Evolutionary conservation across 2,329 filamentous ascomycete species (phyloP), one percentile per base, ranked within the genome.

Genomic region (Alternaria conjuncta): DNA sequence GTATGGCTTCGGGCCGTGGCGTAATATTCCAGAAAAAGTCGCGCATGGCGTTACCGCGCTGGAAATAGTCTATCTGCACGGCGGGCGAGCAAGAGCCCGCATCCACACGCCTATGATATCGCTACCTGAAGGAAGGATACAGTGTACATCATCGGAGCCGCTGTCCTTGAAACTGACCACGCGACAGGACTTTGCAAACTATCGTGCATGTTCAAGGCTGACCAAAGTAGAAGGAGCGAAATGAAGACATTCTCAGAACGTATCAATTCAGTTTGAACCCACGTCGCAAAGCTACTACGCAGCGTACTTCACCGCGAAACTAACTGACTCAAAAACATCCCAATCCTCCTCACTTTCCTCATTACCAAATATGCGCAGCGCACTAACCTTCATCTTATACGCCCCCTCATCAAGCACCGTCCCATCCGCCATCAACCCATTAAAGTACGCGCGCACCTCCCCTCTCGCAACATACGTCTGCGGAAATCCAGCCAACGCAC

Each of bases 341-440:
- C 60, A 58, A 47, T 58, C 47, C 13, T 54, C 60, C 6, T 47
- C 13, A 10, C 41, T 3, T 2, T 47, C 15, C 21, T 43, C 47
- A 18, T 54, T 12, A 1, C 60, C 55, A 3, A 58, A 58, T 1
- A 72, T 68, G 18, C 60, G 64, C 55, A 73, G 21, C 32, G 66
- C 69, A 45, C 32, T 60, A 1, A 67, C 51, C 13, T 61, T 58
- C 18, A 73, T 30, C 6, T 32, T 62, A 13, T 73, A 73, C 25
- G 28, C 50, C 4, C 69, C 69, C 13, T 63, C 67, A 10, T 66
- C 64, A 11, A 66, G 57, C 15, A 64, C 61, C 10, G 44, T 61
- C 3, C 64, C 68, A 51, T 70, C 59, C 6, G 64, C 65, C 20
- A 72, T 21, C 36, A 65, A 32, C 5, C 71, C 70, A n/a, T 72